Evolutionary conservation across 2,329 filamentous ascomycete species (phyloP).

Genomic region (Fusarium beomiforme): DNA sequence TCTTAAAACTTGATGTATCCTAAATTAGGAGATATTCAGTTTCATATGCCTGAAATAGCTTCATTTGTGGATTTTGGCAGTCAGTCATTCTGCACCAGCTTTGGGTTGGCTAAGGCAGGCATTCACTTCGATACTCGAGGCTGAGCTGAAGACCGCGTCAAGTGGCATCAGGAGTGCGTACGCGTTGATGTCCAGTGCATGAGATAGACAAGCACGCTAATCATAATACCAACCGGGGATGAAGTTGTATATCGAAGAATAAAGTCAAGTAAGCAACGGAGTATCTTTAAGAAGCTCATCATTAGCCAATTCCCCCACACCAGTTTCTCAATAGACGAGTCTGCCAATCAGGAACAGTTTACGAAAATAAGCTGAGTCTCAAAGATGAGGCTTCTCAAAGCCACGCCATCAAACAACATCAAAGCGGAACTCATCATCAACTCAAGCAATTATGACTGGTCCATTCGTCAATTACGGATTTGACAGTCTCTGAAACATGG

Average conservation of each 20-base stretch:
- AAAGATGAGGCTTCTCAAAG: slow-evolving; percentile 6
- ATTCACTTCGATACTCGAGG: neutral
- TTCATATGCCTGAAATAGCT: no score
- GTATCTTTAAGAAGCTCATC: neutral
- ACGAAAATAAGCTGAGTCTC: neutral
- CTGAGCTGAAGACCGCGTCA: neutral
- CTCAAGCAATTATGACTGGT: slow-evolving; percentile 1
- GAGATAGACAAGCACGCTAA: slow-evolving; percentile 5
- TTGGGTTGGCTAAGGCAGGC: no score
- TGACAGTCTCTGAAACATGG: neutral
- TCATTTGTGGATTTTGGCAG: neutral
- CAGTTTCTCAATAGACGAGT: slow-evolving; percentile 6
- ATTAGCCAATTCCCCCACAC: neutral
- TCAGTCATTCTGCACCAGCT: fast-evolving
- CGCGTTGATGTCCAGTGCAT: neutral
- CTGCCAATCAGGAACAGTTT: neutral
- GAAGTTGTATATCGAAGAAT: neutral
- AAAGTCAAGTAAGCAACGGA: slow-evolving; percentile 6
- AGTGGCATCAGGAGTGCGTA: neutral
- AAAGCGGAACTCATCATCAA: neutral
- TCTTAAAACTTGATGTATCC: no score
- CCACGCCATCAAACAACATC: neutral
- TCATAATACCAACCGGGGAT: neutral
- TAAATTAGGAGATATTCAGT: neutral
- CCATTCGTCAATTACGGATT: slow-evolving; percentile 8